Conservation (phyloP, 192 early-diverging fungal genomes). For the Gigaspora rosea region DNA sequence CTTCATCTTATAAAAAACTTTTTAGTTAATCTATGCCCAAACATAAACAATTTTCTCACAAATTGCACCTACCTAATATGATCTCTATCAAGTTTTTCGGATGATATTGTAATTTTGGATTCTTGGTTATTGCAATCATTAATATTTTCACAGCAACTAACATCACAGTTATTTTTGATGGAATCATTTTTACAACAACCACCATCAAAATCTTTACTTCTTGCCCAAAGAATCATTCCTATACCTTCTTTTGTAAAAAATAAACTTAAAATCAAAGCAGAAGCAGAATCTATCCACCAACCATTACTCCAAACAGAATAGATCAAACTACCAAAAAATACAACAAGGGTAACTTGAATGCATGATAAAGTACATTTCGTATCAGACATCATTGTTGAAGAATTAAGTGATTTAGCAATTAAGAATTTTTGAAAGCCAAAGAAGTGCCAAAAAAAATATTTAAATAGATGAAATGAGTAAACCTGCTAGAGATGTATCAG, state of each 20-base stretch:
- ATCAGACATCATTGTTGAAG: constrained; percentile 17
- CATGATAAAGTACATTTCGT: constrained; percentile 22
- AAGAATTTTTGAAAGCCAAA: background rate
- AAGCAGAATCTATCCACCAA: constrained; percentile 26
- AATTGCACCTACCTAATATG: too few relatives aligned
- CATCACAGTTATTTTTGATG: background rate
- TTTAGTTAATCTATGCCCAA: too few relatives aligned
- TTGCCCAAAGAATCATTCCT: constrained; percentile 17
- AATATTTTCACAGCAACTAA: too few relatives aligned
- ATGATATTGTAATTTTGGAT: too few relatives aligned
- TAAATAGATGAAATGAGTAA: constrained; percentile 22
- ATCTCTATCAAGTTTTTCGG: too few relatives aligned
- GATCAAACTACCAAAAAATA: constrained; percentile 17
- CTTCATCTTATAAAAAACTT: too few relatives aligned
- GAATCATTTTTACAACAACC: constrained; percentile 12
- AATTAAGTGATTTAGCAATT: constrained; percentile 10
- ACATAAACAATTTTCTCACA: too few relatives aligned
- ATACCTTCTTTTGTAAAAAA: constrained; percentile 23
- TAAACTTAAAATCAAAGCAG: constrained; percentile 6
- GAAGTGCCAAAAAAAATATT: constrained; percentile 19
- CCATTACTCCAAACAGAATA: constrained; percentile 3
- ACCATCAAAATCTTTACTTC: constrained; percentile 23
- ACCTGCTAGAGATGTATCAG: background rate
- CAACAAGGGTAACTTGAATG: background rate
- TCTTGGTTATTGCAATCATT: too few relatives aligned